Evolutionary conservation across 148 eudicot genomes (phyloP), one percentile per base, ranked within the genome.

Genomic region (Cornus florida): DNA sequence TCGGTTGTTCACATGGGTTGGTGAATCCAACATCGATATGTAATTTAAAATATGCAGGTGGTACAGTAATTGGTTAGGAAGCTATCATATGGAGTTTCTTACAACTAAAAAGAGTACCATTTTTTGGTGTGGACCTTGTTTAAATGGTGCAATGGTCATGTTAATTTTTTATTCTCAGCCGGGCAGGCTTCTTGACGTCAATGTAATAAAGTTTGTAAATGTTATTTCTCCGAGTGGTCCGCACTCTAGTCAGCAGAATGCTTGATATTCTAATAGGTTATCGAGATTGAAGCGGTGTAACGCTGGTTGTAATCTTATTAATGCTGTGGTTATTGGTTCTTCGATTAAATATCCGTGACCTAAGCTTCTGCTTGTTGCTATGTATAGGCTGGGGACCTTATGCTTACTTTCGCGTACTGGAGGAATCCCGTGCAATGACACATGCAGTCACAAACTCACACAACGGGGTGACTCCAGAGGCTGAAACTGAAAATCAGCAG

Each of bases 381-480:
- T 23, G 13, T 53, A 12, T 77, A 77, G 84, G 84, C 67, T 82
- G 84, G 84, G 80, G 80, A 19, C 84, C 84, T 82, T 82, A 77
- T 50, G 80, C 84, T 67, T 82, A 82, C 76, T 82, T 81, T 41
- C 66, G 69, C 38, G 80, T 59, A 11, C 28, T 77, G 56, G 80
- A 72, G 80, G 82, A 84, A 70, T 74, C 81, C 31, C 85, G 72
- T 43, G 38, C 74, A 35, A 53, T 70, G 9, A 10, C 75, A 13
- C 74, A 31, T n/a, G 38, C 59, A 3, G 69, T 32, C 35, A 71
- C 32, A 19, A 82, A 79, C 50, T 2, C 50, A 35, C 71, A 77
- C 35, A 82, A 17, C 70, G 6, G 10, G 48, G 71, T 38, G 79
- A 16, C 48, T 7, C 57, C 16, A 38, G 70, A 68, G 32, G 78